Base-by-base conservation (phyloP, 2,329 filamentous ascomycete species). In the Penicillium olsonii region DNA sequence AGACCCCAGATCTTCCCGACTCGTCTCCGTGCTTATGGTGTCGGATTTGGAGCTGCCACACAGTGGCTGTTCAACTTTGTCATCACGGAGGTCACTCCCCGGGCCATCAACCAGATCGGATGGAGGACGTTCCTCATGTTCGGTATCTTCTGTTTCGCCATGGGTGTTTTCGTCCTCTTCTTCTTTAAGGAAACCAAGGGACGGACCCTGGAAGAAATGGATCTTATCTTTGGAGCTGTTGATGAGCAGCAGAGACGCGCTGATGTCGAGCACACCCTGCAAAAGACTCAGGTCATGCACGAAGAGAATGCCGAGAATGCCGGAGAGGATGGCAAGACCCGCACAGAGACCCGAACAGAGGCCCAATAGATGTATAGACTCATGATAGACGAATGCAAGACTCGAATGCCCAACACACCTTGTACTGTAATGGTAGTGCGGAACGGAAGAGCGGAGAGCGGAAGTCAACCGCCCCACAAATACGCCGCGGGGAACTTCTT, bases 41-140 rank as follows among this genome's bases (percentile, higher is more conserved):
- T 73, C 9, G 70, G 68, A 8, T 63, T 74, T 39, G 70, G 68
- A 27, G 62, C 71, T 9, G 62, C 68, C 12, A 68, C 66, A 0
- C 68, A 73, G 38, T 72, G 70, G 70, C 60, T 72, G 0, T 73
- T 73, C 59, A 74, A 73, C 48, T 73, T 75, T 37, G 67, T 72
- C 15, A 65, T 75, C 40, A 73, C 71, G 0, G 64, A 74, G 41
- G 53, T 74, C 40, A 75, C 71, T 0, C 73, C 72, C 11, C 61
- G 61, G 15, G 70, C 72, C 22, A 64, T 75, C 34, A 66, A 71
- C 47, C 59, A 66, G 46, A 71, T 72, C 38, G 64, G 66, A 39
- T 70, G 69, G 68, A 57, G 56, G 5, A 73, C 70, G 1, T 74
- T 72, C 54, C 54, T 75, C 42, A 72, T 75, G 66, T 75, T 75